phyloP scores from a whole-genome alignment of 208 protist species.

The Tetramitus jugosus region DNA sequence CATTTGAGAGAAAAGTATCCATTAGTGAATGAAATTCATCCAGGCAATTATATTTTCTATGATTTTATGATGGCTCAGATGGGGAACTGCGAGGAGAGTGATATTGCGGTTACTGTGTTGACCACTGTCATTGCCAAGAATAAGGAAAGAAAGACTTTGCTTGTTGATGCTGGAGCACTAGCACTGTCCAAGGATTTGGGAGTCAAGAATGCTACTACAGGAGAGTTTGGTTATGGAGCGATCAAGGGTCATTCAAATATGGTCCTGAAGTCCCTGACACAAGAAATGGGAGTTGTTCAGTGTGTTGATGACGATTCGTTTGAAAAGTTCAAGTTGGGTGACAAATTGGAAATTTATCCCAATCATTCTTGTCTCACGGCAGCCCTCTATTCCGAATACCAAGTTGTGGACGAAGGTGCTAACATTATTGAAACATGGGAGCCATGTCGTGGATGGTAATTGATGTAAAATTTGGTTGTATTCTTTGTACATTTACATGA shows the following conservation, averaged over 20 bases:
- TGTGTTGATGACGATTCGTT: too few species aligned
- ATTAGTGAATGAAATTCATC: slow-evolving; percentile 31
- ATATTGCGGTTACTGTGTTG: slow-evolving; percentile 17
- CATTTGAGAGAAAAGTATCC: not conserved
- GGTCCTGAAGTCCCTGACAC: not conserved
- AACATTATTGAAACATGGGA: too few species aligned
- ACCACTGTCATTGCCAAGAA: slow-evolving; percentile 17
- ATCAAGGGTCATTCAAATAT: not conserved
- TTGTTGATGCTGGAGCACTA: slow-evolving; percentile 14
- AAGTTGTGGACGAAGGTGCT: too few species aligned
- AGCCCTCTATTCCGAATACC: too few species aligned
- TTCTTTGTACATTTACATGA: too few species aligned
- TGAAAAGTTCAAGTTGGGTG: too few species aligned
- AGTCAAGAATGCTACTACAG: too few species aligned
- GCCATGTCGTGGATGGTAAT: too few species aligned
- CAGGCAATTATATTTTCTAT: slow-evolving; percentile 34
- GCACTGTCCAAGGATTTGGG: not conserved
- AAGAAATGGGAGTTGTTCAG: slow-evolving; percentile 21
- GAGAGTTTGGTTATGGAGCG: not conserved
- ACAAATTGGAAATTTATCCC: too few species aligned
- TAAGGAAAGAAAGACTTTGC: not conserved
- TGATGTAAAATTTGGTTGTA: too few species aligned
- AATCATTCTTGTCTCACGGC: too few species aligned
- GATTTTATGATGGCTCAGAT: slow-evolving; percentile 26
- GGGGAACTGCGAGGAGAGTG: slow-evolving; percentile 16